Base-by-base conservation (phyloP, 371 early-diverging fungal genomes). In the Saksenaea oblongispora region DNA sequence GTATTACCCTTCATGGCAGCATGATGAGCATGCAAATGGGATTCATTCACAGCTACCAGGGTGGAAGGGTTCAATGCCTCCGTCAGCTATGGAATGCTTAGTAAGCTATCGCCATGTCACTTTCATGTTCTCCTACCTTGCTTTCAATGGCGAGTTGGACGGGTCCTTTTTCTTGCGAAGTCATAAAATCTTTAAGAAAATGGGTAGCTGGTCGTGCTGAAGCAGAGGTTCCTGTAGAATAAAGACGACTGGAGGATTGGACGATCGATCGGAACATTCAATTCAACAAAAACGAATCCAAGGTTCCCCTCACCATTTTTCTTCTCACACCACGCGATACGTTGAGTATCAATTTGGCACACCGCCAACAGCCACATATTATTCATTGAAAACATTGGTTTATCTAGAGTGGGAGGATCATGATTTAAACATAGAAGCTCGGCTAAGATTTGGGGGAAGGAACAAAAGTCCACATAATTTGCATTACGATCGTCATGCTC, bases 11-110 rank as follows among this genome's bases (percentile, higher is more conserved):
- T 78, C 92, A 92, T 92, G 10, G 92, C 84, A 51, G 82, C 84
- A 70, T 92, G 92, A 63, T 89, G 89, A 14, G 88, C 73, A 69
- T 92, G 92, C 62, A 85, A 75, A 54, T 90, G 86, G 11, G 90
- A 89, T 64, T 92, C 91, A 67, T 92, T 92, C 15, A 83, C 74
- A 56, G 88, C 81, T 47, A 87, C 79, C 26, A 92, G 67, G 2
- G 69, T 72, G 1, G 71, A 69, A n/a, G 92, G 92, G 9, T 77
- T 63, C 26, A 88, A 66, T 24, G 76, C 74, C 39, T 79, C 79
- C 9, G 71, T 78, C 13, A 89, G 67, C 87, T 89, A 70, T 8
- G 27, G 31, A 42, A 15, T 44, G 24, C 26, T 15, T 18, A 17
- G n/a, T 10, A 11, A 41, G 54, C 5, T 31, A 13, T 1, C 36